phyloP scores from a whole-genome alignment of 2,329 filamentous ascomycete species.

The Amphichorda felina region DNA sequence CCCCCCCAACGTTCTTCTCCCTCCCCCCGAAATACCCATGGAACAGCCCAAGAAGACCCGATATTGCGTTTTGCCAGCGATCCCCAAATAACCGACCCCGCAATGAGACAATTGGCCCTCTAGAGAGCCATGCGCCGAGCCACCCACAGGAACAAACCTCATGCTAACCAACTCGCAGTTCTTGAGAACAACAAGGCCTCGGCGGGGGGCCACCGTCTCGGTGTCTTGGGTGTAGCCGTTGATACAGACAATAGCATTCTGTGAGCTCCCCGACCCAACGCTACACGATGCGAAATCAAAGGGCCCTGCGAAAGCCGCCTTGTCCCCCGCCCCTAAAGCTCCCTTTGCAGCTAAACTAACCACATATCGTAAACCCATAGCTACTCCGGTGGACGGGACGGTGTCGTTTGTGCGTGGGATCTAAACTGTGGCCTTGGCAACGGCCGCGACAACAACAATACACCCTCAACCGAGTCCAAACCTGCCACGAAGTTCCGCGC shows the following conservation, averaged over 20 bases:
- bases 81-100: too few relatives aligned
- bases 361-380: constrained; percentile 31
- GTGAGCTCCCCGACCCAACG: constrained; percentile 37
- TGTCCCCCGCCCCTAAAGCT: not conserved
- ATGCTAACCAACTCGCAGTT: constrained; percentile 24
- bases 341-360: not conserved
- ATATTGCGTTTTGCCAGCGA: too few relatives aligned
- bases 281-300: not conserved
- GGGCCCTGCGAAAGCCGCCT: not conserved
- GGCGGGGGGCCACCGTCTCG: constrained; percentile 74
- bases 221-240: constrained; percentile 87
- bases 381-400: constrained; percentile 92
- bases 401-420: constrained; percentile 93
- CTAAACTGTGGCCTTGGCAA: constrained; percentile 54
- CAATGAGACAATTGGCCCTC: too few relatives aligned
- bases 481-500: constrained; percentile 43
- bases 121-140: not conserved
- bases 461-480: constrained; percentile 12
- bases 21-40: too few relatives aligned
- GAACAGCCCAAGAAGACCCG: too few relatives aligned
- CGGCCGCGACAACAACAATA: constrained; percentile 11
- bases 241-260: constrained; percentile 75
- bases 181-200: constrained; percentile 47
- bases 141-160: not conserved
- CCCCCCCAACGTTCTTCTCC: too few relatives aligned